Evolutionary conservation across 768 basidiomycete species (phyloP), one percentile per base, ranked within the genome.

Genomic region (Mycena albidolilacea): DNA sequence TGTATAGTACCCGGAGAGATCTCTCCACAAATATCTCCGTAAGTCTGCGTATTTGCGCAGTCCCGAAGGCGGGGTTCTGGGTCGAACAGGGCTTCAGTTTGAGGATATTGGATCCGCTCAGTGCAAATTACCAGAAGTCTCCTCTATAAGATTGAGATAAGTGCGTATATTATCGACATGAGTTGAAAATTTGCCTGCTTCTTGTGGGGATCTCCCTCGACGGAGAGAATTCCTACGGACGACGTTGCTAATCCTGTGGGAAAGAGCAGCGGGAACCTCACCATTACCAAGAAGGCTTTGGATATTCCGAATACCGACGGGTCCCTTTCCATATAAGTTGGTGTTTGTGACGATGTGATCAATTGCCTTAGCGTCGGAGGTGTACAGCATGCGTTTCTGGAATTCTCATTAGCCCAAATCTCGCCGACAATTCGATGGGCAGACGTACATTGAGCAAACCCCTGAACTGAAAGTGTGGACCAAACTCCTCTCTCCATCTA

Each of bases 51-150:
- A 87, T 81, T 69, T 87, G 87, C 0, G 80, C 78, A 6, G 82
- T 81, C 7, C 86, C 84, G 55, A 87, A 87, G 5, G 85, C 85
- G 9, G 87, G 86, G 63, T 87, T 87, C 87, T 85, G 57, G 48
- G 3, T 37, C 57, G 39, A 58, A 58, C 57, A 58, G 57, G 35
- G 37, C 35, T 58, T 58, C 17, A 58, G 30, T 58, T 58, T 35
- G 57, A 58, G 57, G 15, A 58, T 58, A 58, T 58, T 58, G 37
- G 37, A 58, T 58, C 57, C n/a, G 35, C 57, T 37, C 11, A 58
- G 57, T 58, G 57, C 57, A 55, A 55, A 55, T 55, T 55, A 55
- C 54, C 54, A 55, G 41, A 43, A 43, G 41, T 43, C 41, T 43
- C 41, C 41, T 43, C 41, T 43, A 43, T 43, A 43, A 9, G 41